A percentile compares a stretch with the other conserved stretches of the same genome.
Conservation (phyloP, 371 early-diverging fungal genomes). For the Nematocida major region DNA sequence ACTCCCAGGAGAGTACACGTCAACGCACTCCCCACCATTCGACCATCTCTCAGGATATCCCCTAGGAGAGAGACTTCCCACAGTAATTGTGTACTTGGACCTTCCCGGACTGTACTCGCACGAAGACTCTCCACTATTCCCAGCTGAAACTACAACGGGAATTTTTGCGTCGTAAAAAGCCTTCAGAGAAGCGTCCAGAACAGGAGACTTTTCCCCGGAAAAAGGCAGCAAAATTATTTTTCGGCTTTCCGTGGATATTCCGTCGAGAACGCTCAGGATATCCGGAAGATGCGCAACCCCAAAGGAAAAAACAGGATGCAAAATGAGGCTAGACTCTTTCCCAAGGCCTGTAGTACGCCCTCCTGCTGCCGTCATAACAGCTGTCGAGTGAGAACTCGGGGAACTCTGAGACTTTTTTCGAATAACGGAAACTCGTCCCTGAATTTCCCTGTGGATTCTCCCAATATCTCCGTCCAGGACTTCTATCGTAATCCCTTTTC, state of each 20-base stretch:
- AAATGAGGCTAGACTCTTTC: slow-evolving; percentile 45
- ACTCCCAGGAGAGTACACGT: neutral
- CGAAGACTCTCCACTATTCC: slow-evolving; percentile 54
- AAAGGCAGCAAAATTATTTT: slow-evolving; percentile 57
- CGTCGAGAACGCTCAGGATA: slow-evolving; percentile 55
- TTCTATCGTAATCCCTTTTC: slow-evolving; percentile 54
- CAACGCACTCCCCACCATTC: slow-evolving; percentile 12
- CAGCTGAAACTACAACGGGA: slow-evolving; percentile 57
- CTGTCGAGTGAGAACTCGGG: slow-evolving; percentile 27
- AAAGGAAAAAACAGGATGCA: slow-evolving; percentile 54
- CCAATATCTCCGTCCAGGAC: slow-evolving; percentile 56
- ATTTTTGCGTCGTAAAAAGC: slow-evolving; percentile 42
- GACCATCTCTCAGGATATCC: slow-evolving; percentile 15
- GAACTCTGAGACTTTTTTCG: neutral
- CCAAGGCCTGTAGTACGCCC: slow-evolving; percentile 55
- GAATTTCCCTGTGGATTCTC: neutral
- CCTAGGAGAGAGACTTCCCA: slow-evolving; percentile 46
- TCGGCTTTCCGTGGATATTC: neutral
- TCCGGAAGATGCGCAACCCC: slow-evolving; percentile 51
- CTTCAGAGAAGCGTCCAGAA: slow-evolving; percentile 47
- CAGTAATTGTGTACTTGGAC: slow-evolving; percentile 51
- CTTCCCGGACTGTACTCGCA: slow-evolving; percentile 62
- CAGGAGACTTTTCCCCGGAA: slow-evolving; percentile 52
- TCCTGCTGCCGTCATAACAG: slow-evolving; percentile 40
- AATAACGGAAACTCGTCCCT: slow-evolving; percentile 27